A percentile compares a stretch with the other conserved stretches of the same genome.
Evolutionary conservation across 2,329 filamentous ascomycete genomes (phyloP).

Genomic region (Penicillium sp.): DNA sequence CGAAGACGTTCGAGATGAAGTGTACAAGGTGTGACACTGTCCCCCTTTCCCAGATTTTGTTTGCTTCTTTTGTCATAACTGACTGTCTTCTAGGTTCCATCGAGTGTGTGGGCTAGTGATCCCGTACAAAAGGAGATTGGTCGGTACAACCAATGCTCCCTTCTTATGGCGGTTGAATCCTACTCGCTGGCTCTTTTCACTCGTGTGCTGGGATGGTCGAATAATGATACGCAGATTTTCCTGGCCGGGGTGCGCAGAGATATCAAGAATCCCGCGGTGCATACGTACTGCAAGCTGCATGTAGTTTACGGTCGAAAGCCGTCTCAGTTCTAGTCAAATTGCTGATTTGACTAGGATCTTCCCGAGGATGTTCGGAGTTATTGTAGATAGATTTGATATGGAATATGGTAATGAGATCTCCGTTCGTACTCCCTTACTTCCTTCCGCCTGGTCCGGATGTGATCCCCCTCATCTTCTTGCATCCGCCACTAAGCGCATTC

Average conservation of each 20-base stretch:
- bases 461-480: background rate
- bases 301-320: constrained; percentile 33
- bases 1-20: constrained; percentile 48
- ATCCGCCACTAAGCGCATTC: background rate
- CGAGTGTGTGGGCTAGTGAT: constrained; percentile 51
- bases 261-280: constrained; percentile 36
- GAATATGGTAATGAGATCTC: background rate
- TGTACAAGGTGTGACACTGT: constrained; percentile 39
- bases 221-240: constrained; percentile 40
- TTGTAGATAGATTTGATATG: background rate
- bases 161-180: constrained; percentile 31
- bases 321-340: constrained; percentile 28
- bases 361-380: constrained; percentile 5
- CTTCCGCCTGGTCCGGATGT: background rate
- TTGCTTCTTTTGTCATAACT: background rate
- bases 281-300: constrained; percentile 37
- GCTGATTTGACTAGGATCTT: constrained; percentile 26
- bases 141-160: constrained; percentile 30
- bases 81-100: constrained; percentile 41
- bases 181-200: constrained; percentile 34
- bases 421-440: background rate
- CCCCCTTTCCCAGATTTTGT: background rate
- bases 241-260: constrained; percentile 40
- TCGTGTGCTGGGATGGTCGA: constrained; percentile 36
- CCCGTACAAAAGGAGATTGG: constrained; percentile 46